Evolutionary conservation across 2,329 filamentous ascomycete genomes (phyloP).

Genomic region (Hypoxylon sp.): DNA sequence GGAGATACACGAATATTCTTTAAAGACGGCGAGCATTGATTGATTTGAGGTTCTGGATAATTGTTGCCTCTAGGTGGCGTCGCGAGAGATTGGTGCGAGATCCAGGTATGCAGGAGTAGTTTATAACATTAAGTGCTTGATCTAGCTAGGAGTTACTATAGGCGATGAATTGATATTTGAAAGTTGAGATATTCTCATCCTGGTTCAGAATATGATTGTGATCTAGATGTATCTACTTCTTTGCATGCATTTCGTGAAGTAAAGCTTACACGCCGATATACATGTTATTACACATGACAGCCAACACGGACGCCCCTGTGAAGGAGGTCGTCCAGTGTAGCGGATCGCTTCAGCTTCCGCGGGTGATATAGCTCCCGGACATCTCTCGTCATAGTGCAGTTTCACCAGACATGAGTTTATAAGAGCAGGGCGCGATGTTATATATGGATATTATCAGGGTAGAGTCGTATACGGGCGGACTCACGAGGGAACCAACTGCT

Average conservation of each 20-base stretch:
- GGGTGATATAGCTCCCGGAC: too few relatives aligned
- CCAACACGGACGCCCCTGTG: too few relatives aligned
- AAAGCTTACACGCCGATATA: too few relatives aligned
- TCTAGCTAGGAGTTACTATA: constrained; percentile 34
- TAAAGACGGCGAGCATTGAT: constrained; percentile 20
- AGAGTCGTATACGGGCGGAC: background rate
- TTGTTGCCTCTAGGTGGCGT: constrained; percentile 21
- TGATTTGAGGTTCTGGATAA: constrained; percentile 20
- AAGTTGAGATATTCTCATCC: background rate
- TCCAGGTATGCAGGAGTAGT: constrained; percentile 19
- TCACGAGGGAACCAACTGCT: background rate
- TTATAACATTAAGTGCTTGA: constrained; percentile 23
- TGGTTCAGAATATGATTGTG: background rate
- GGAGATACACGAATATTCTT: constrained; percentile 25
- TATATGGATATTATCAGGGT: background rate
- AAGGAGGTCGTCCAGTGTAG: too few relatives aligned
- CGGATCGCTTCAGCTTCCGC: too few relatives aligned
- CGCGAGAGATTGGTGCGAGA: constrained; percentile 18
- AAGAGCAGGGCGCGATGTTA: background rate
- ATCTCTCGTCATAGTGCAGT: too few relatives aligned
- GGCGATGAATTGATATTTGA: constrained; percentile 25
- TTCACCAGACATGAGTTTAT: too few relatives aligned
- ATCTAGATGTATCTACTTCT: constrained; percentile 1
- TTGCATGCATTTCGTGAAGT: background rate
- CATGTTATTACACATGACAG: too few relatives aligned